Evolutionary conservation across 2,329 filamentous ascomycete species (phyloP).

Genomic region (Paradendryphiella salina): DNA sequence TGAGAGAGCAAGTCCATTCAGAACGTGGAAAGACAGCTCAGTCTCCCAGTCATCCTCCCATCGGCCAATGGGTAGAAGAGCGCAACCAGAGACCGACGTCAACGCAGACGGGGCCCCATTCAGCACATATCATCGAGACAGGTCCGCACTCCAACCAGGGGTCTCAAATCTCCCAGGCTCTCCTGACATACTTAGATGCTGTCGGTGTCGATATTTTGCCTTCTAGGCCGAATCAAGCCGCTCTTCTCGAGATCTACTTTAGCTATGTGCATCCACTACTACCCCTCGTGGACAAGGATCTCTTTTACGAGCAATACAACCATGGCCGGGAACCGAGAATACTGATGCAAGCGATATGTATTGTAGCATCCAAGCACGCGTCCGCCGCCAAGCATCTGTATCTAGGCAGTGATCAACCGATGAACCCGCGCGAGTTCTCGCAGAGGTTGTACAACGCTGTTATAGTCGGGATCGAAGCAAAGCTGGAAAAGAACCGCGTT

Average conservation of each 20-base stretch:
- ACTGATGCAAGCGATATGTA: slow-evolving; percentile 52
- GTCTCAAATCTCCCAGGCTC: slow-evolving; percentile 38
- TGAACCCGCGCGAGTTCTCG: slow-evolving; percentile 52
- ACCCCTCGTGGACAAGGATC: slow-evolving; percentile 51
- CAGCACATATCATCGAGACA: slow-evolving; percentile 35
- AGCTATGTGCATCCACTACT: slow-evolving; percentile 52
- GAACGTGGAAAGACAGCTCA: slow-evolving; percentile 37
- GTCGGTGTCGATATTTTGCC: slow-evolving; percentile 43
- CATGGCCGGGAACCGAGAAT: slow-evolving; percentile 46
- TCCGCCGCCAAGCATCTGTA: slow-evolving; percentile 48
- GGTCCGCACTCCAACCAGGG: slow-evolving; percentile 39
- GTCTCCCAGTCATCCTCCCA: slow-evolving; percentile 36
- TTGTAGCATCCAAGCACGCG: slow-evolving; percentile 54
- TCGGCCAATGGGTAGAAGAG: slow-evolving; percentile 46
- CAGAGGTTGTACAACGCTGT: slow-evolving; percentile 51
- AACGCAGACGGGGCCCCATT: slow-evolving; percentile 29
- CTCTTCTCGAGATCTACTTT: slow-evolving; percentile 53
- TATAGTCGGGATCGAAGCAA: slow-evolving; percentile 48
- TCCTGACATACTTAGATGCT: slow-evolving; percentile 45
- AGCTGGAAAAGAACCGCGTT: slow-evolving; percentile 51
- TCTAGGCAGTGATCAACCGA: slow-evolving; percentile 39
- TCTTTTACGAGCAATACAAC: slow-evolving; percentile 47
- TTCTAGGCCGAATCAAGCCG: slow-evolving; percentile 42
- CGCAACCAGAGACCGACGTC: slow-evolving; percentile 29
- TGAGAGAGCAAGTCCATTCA: slow-evolving; percentile 49